phyloP scores from a whole-genome alignment of 345 rosid species.

The Sisymbrium altissimum region DNA sequence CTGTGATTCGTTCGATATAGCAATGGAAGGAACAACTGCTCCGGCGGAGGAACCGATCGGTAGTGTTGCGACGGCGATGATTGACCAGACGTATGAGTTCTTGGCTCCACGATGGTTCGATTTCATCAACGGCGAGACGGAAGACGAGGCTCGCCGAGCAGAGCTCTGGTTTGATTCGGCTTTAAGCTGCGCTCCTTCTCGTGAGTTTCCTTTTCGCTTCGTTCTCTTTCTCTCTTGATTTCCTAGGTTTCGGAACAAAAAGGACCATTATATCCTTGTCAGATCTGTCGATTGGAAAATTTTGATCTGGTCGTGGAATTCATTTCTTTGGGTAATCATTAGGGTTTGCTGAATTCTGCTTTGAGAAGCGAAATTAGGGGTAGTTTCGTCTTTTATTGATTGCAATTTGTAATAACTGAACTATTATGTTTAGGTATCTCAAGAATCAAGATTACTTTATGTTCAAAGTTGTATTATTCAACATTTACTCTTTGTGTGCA shows the following conservation, averaged over 20 bases:
- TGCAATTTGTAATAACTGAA: not conserved
- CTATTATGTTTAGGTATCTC: not conserved
- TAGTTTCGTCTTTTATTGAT: not conserved
- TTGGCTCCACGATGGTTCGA: constrained; percentile 90
- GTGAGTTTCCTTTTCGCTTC: constrained; percentile 42
- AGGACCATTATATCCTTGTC: too few species aligned
- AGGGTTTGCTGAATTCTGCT: constrained; percentile 4
- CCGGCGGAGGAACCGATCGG: constrained; percentile 29
- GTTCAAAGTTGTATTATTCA: not conserved
- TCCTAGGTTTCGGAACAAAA: not conserved
- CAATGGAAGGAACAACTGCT: constrained; percentile 26
- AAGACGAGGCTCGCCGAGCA: constrained; percentile 57
- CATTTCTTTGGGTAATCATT: not conserved
- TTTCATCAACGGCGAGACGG: constrained; percentile 64
- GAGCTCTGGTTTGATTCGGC: constrained; percentile 88
- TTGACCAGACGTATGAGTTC: constrained; percentile 80
- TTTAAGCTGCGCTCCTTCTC: constrained; percentile 83
- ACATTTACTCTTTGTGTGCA: constrained; percentile 21
- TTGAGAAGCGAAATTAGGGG: not conserved
- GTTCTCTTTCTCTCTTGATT: not conserved
- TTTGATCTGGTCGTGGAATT: not conserved
- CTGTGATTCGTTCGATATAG: not conserved
- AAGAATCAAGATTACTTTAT: not conserved
- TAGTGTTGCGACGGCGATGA: constrained; percentile 24
- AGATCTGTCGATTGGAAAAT: constrained; percentile 1